A percentile compares a stretch with the other conserved stretches of the same genome.
Conservation (phyloP, 129 eudicot genomes). For the Cynara cardunculus region DNA sequence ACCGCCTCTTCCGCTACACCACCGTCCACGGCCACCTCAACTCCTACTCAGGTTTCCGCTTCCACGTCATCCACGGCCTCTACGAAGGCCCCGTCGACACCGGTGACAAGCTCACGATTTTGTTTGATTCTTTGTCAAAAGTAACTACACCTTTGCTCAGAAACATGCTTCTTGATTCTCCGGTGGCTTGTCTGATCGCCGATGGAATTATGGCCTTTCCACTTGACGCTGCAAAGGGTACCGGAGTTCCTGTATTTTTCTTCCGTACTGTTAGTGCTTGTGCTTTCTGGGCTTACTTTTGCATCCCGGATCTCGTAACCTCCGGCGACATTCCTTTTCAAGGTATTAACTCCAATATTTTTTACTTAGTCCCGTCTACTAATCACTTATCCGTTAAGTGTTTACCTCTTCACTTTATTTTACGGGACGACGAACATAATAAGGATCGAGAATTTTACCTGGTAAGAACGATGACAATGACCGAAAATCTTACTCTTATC, state of each 20-base stretch:
- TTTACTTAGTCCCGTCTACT: no score
- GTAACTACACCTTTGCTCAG: conserved; percentile 32
- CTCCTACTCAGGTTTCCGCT: conserved; percentile 32
- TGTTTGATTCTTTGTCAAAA: conserved; percentile 25
- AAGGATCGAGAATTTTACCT: no score
- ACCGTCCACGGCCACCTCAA: conserved; percentile 33
- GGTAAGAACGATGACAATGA: no score
- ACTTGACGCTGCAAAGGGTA: conserved; percentile 36
- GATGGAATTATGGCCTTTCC: conserved; percentile 54
- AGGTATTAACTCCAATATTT: conserved; percentile 9
- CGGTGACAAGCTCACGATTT: conserved; percentile 29
- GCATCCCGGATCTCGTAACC: conserved; percentile 43
- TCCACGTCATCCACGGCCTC: conserved; percentile 42
- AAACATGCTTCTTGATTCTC: conserved; percentile 29
- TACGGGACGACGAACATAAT: no score
- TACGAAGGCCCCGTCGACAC: conserved; percentile 41
- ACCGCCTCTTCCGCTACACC: conserved; percentile 45
- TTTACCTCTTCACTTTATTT: no score
- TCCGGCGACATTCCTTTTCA: conserved; percentile 57
- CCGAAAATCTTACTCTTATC: no score
- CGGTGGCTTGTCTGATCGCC: conserved; percentile 42
- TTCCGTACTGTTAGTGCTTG: conserved; percentile 57
- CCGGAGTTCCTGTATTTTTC: conserved; percentile 49
- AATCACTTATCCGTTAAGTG: no score
- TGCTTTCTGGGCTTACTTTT: conserved; percentile 54